These are phyloP conservation scores for Meripilus lineatus DNA, from an alignment of 1,284 basidiomycete species.

Conservation along the genomic window DNA sequence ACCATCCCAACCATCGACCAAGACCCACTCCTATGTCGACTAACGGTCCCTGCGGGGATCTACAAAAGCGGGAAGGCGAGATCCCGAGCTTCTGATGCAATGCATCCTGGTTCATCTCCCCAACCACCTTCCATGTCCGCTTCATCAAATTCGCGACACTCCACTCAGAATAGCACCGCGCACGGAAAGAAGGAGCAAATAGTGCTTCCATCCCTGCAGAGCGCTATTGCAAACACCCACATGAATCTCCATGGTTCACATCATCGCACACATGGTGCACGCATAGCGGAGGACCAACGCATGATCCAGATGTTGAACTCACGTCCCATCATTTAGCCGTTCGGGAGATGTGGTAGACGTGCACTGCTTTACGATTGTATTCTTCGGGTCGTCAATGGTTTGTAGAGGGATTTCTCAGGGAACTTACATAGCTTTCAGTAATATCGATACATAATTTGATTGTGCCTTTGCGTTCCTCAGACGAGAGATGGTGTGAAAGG, in stretches of 20 bases:
- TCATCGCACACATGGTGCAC: conserved; percentile 31
- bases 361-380: too few species aligned
- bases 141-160: conserved; percentile 13
- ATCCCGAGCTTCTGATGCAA: conserved; percentile 36
- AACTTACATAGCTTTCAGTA: too few species aligned
- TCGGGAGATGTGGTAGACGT: too few species aligned
- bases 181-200: conserved; percentile 18
- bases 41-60: conserved; percentile 50
- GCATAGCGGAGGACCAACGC: conserved; percentile 54
- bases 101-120: conserved; percentile 21
- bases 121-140: conserved; percentile 21
- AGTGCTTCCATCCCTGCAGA: conserved; percentile 24
- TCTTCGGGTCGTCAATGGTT: too few species aligned
- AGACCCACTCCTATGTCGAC: conserved; percentile 44
- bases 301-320: conserved; percentile 59
- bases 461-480: background rate
- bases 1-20: conserved; percentile 54
- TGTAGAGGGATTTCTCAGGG: too few species aligned
- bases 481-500: background rate
- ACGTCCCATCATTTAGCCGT: conserved; percentile 32
- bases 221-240: conserved; percentile 21
- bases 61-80: conserved; percentile 59
- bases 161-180: conserved; percentile 15
- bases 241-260: conserved; percentile 20
- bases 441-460: too few species aligned